Evolutionary conservation across 2,329 filamentous ascomycete species (phyloP), one percentile per base, ranked within the genome.

Genomic region (Ambrosiella cleistominuta): DNA sequence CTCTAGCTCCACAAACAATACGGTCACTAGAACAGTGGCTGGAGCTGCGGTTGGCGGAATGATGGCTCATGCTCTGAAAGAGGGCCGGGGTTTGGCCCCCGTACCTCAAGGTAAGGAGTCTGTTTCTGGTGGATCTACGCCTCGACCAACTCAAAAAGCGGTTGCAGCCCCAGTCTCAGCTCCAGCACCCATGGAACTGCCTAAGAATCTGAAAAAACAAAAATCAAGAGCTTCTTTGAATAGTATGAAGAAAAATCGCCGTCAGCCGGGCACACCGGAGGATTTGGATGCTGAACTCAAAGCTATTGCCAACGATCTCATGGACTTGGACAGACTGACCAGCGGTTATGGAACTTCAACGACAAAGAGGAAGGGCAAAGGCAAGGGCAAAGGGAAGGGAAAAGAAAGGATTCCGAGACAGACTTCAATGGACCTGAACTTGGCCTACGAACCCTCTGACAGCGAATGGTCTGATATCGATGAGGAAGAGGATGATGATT

Each of bases 121-220:
- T 36, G 17, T 50, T 12, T 60, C 58, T 8, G 58, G 58, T 42
- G 58, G 54, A 36, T 60, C 58, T 7, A 60, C 58, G 8, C 58
- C 58, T 11, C 44, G 38, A 35, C 47, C 47, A 13, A 11, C 47
- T 12, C 17, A 51, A 36, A 51, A 51, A n/a, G 6, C 17, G 9
- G 9, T 51, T 27, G 27, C 27, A 5, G 27, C 27, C 19, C 44
- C 44, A 3, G 11, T 47, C 19, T 17, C n/a, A 8, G 15, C 44
- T 11, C 44, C 44, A 15, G 15, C 19, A 8, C 44, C 44, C n/a
- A 11, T n/a, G 8, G 44, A n/a, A 15, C 17, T 5, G 19, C 27
- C 27, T 27, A 51, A 51, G 47, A 13, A 27, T 9, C 39, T 42
- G 17, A 59, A 45, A 38, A 56, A 39, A 9, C 12, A 17, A 13